A percentile compares a stretch with the other conserved stretches of the same genome.
These are phyloP conservation scores for Trichoderma polysporum DNA, from an alignment of 2,329 filamentous ascomycete species.

Conservation along the genomic window DNA sequence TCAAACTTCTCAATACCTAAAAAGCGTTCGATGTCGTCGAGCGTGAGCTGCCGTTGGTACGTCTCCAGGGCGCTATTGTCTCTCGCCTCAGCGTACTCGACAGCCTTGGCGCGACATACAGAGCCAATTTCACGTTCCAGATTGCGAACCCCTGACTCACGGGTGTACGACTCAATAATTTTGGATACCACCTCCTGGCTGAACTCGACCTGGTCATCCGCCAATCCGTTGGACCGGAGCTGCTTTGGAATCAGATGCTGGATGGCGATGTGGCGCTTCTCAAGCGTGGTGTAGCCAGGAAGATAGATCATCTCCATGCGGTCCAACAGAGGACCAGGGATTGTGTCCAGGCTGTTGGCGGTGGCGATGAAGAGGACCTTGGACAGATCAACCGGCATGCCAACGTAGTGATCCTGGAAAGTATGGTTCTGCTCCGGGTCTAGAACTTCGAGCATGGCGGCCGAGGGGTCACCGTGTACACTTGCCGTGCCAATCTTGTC, in stretches of 20 bases:
- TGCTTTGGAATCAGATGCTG: conserved; percentile 97
- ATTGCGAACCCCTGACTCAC: conserved; percentile 93
- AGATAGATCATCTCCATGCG: conserved; percentile 96
- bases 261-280: conserved; percentile 92
- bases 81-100: conserved; percentile 88
- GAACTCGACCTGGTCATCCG: conserved; percentile 71
- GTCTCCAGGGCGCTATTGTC: conserved; percentile 66
- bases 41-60: conserved; percentile 72
- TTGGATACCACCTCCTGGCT: conserved; percentile 85
- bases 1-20: conserved; percentile 92
- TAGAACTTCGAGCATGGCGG: conserved; percentile 95
- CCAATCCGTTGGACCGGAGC: conserved; percentile 83
- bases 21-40: conserved; percentile 84
- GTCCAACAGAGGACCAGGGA: conserved; percentile 88
- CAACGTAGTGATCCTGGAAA: conserved; percentile 95
- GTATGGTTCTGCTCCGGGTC: conserved; percentile 96
- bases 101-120: conserved; percentile 91
- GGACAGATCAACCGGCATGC: conserved; percentile 91
- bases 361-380: conserved; percentile 98
- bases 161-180: conserved; percentile 94
- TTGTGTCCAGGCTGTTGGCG: conserved; percentile 91
- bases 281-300: conserved; percentile 92
- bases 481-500: conserved; percentile 93
- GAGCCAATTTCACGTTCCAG: conserved; percentile 93
- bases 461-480: conserved; percentile 92